Conservation (phyloP, 805 yeast species). For the Saturnispora zaruensis region DNA sequence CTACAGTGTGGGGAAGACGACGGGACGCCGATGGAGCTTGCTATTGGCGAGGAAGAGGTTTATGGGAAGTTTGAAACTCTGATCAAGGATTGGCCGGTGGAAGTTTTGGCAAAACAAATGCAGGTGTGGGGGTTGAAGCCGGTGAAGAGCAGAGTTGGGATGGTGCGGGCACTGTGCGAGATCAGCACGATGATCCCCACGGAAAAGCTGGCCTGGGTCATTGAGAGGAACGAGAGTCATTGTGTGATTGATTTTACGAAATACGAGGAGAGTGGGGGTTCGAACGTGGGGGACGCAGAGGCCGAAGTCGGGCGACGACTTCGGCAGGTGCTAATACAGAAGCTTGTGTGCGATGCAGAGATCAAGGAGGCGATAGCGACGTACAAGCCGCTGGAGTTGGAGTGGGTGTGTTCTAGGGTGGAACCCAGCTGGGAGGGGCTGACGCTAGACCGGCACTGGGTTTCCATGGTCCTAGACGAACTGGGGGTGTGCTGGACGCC, state of each 20-base stretch:
- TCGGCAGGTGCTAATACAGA: slow-evolving; percentile 13
- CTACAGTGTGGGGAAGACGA: not conserved
- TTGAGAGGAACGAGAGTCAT: slow-evolving; percentile 1
- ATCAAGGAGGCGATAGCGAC: slow-evolving; percentile 17
- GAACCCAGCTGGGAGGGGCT: slow-evolving; percentile 14
- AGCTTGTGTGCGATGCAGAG: slow-evolving; percentile 14
- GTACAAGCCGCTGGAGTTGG: slow-evolving; percentile 22
- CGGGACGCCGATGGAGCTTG: not conserved
- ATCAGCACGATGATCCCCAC: slow-evolving; percentile 5
- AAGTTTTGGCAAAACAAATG: slow-evolving; percentile 19
- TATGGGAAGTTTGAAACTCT: slow-evolving; percentile 3
- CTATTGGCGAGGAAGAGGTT: not conserved
- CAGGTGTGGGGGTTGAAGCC: slow-evolving; percentile 34
- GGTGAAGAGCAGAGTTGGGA: slow-evolving; percentile 11
- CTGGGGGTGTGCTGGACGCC: slow-evolving; percentile 24
- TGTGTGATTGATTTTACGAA: slow-evolving; percentile 5
- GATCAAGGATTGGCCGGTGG: slow-evolving; percentile 8
- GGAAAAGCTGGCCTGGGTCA: slow-evolving; percentile 5
- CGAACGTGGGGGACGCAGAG: slow-evolving; percentile 2
- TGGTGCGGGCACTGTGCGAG: slow-evolving; percentile 18
- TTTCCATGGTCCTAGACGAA: slow-evolving; percentile 23
- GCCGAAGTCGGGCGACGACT: slow-evolving; percentile 8
- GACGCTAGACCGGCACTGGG: slow-evolving; percentile 14
- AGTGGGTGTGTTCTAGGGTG: slow-evolving; percentile 14
- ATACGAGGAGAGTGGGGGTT: not conserved